Conservation (phyloP, 192 early-diverging fungal species). For the Podila horticola region DNA sequence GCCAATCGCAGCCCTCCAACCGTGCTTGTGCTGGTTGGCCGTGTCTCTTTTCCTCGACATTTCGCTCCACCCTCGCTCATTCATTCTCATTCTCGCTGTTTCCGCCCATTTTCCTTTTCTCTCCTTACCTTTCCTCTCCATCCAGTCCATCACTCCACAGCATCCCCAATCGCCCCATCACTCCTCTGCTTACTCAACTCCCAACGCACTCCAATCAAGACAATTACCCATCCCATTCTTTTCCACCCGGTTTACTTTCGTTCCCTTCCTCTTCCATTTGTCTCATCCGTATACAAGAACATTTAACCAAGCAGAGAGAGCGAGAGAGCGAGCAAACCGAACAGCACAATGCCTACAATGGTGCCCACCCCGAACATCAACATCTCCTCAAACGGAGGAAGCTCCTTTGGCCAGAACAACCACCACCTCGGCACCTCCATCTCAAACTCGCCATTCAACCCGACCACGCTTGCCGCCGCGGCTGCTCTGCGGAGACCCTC, state of each 20-base stretch:
- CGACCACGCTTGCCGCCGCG: constrained; percentile 36
- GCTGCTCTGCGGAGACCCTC: constrained; percentile 38
- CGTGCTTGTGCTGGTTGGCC: background rate
- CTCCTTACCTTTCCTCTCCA: background rate
- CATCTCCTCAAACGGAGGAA: constrained; percentile 7
- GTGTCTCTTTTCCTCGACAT: background rate
- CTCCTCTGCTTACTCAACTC: background rate
- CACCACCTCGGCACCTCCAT: constrained; percentile 15
- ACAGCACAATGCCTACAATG: constrained; percentile 31
- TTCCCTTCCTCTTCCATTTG: background rate
- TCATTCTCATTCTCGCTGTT: too few relatives aligned
- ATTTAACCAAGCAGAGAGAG: background rate
- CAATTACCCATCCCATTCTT: too few relatives aligned
- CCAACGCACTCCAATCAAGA: too few relatives aligned
- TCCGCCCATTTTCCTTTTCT: background rate
- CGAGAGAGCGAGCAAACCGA: background rate
- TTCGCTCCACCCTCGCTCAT: background rate
- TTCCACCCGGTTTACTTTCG: too few relatives aligned
- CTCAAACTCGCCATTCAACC: constrained; percentile 31
- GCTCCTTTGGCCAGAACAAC: background rate
- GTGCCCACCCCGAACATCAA: constrained; percentile 51
- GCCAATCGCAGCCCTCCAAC: background rate
- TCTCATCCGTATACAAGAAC: background rate
- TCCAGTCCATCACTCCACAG: background rate
- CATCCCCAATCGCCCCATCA: background rate